Conservation (phyloP, 305 asterid genomes). For the Solanum hybrid region DNA sequence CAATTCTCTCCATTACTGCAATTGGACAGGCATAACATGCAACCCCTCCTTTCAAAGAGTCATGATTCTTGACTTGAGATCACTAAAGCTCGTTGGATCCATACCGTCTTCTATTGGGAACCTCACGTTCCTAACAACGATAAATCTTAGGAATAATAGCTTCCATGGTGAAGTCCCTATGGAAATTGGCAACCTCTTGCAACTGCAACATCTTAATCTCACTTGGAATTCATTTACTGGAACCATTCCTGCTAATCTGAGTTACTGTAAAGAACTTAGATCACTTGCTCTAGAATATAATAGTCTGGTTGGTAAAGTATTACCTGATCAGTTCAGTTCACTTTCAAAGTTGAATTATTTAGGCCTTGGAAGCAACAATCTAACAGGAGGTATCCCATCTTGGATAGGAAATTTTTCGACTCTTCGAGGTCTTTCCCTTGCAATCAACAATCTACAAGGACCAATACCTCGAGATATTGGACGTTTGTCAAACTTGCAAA, state of each 20-base stretch:
- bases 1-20: constrained; percentile 12
- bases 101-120: constrained; percentile 16
- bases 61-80: constrained; percentile 1
- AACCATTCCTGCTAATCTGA: constrained; percentile 10
- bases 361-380: constrained; percentile 5
- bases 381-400: constrained; percentile 16
- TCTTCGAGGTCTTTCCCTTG: constrained; percentile 3
- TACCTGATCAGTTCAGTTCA: constrained; percentile 10
- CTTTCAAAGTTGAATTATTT: constrained; percentile 2
- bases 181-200: constrained; percentile 12
- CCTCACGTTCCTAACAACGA: constrained; percentile 8
- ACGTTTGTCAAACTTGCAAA: neutral
- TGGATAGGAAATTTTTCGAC: constrained; percentile 12
- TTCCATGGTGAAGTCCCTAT: constrained; percentile 18
- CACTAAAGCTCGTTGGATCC: constrained; percentile 8
- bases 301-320: constrained; percentile 8
- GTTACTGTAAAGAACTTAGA: constrained; percentile 13
- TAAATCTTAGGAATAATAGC: constrained; percentile 14
- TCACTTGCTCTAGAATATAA: constrained; percentile 13
- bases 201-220: constrained; percentile 15
- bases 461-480: constrained; percentile 4
- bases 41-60: constrained; percentile 3
- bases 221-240: constrained; percentile 15
- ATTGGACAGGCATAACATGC: constrained; percentile 19
- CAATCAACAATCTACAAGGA: constrained; percentile 5